Percentiles rank a stretch among this genome's conserved stretches.
These are phyloP conservation scores for Zalaria obscura DNA, from an alignment of 2,329 filamentous ascomycete species.

Conservation along the genomic window DNA sequence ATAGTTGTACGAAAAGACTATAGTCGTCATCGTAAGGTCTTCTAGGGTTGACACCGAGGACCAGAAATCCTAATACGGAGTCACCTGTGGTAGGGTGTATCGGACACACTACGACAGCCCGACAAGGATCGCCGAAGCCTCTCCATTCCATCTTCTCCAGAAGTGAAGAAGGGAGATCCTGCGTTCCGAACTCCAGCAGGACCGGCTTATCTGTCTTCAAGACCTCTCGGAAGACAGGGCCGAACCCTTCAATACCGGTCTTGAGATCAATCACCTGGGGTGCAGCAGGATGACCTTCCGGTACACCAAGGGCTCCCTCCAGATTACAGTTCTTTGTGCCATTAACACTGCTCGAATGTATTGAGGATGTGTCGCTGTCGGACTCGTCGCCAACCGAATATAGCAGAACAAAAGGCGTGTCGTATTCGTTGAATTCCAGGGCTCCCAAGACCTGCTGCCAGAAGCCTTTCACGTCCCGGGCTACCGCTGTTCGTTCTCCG, in stretches of 20 bases:
- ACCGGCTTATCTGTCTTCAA: slow-evolving; percentile 54
- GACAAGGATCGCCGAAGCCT: slow-evolving; percentile 57
- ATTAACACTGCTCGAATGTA: slow-evolving; percentile 51
- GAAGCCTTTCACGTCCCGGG: slow-evolving; percentile 58
- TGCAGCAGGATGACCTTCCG: slow-evolving; percentile 46
- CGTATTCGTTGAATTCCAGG: slow-evolving; percentile 58
- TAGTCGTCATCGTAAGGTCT: slow-evolving; percentile 73
- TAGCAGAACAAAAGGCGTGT: slow-evolving; percentile 62
- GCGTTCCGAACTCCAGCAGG: slow-evolving; percentile 49
- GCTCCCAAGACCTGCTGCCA: slow-evolving; percentile 58
- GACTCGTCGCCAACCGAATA: slow-evolving; percentile 61
- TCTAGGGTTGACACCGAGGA: slow-evolving; percentile 65
- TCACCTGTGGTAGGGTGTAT: slow-evolving; percentile 66
- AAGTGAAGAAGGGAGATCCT: slow-evolving; percentile 49
- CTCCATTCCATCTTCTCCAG: slow-evolving; percentile 55
- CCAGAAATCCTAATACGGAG: slow-evolving; percentile 60
- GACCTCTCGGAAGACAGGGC: slow-evolving; percentile 61
- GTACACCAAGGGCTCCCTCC: slow-evolving; percentile 58
- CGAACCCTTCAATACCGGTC: slow-evolving; percentile 57
- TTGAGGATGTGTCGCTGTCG: slow-evolving; percentile 58
- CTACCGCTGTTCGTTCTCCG: slow-evolving; percentile 58
- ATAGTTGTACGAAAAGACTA: slow-evolving; percentile 58
- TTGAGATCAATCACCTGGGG: slow-evolving; percentile 53
- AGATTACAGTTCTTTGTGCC: slow-evolving; percentile 52
- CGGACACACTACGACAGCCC: slow-evolving; percentile 60